phyloP scores from a whole-genome alignment of 192 early-diverging fungal species.

The Coemansia sp. region DNA sequence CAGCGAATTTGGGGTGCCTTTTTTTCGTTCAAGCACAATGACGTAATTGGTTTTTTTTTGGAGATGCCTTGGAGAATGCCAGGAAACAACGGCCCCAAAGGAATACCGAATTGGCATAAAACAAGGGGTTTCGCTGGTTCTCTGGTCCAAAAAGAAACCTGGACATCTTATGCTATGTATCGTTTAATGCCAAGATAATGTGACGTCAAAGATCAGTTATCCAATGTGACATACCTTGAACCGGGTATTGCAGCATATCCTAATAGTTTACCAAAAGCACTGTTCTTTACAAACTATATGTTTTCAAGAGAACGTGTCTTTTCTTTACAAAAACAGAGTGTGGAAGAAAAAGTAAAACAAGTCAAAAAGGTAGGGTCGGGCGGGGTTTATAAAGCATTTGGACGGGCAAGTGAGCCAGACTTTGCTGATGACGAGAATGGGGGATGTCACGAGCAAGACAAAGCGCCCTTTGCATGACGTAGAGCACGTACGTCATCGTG shows the following conservation, averaged over 20 bases:
- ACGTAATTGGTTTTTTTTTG: background rate
- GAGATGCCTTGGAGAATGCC: too few relatives aligned
- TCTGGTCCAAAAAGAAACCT: too few relatives aligned
- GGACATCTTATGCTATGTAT: too few relatives aligned
- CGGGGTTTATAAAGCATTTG: too few relatives aligned
- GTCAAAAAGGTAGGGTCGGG: background rate
- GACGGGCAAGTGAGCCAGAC: background rate
- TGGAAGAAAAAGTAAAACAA: too few relatives aligned
- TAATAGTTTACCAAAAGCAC: background rate
- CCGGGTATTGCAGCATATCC: constrained; percentile 8
- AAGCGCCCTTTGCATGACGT: background rate
- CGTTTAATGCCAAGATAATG: too few relatives aligned
- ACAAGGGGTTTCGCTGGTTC: too few relatives aligned
- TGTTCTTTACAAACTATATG: background rate
- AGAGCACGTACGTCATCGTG: background rate
- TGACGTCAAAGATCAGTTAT: too few relatives aligned
- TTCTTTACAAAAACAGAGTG: too few relatives aligned
- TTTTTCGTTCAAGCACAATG: background rate
- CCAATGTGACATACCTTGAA: background rate
- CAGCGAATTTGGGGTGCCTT: background rate
- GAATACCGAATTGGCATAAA: too few relatives aligned
- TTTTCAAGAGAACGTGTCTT: background rate
- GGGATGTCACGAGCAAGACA: background rate
- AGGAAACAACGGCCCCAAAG: too few relatives aligned
- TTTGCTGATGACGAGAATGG: background rate